Evolutionary conservation across 2,329 filamentous ascomycete genomes (phyloP).

Genomic region (Hypoxylon sp.): DNA sequence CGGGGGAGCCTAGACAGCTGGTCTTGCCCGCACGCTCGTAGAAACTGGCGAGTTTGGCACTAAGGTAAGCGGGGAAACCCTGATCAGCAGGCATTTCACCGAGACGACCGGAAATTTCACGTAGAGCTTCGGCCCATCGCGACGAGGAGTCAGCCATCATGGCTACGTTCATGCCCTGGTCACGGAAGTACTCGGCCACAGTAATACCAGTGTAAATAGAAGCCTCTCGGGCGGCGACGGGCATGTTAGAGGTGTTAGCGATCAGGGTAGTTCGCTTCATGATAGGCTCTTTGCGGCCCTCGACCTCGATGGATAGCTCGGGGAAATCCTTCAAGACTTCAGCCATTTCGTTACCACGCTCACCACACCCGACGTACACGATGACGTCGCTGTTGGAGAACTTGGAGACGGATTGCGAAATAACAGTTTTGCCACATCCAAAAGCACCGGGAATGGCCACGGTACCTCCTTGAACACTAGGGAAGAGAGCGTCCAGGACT

Average conservation of each 20-base stretch:
- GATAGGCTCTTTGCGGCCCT: conserved; percentile 96
- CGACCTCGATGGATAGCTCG: conserved; percentile 93
- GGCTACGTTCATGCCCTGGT: conserved; percentile 96
- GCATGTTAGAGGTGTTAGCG: conserved; percentile 99
- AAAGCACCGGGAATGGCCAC: conserved; percentile 99
- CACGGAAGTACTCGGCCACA: conserved; percentile 95
- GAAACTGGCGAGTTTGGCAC: conserved; percentile 97
- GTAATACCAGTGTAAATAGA: conserved; percentile 99
- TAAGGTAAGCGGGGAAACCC: conserved; percentile 97
- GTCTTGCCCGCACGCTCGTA: conserved; percentile 98
- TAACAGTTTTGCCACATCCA: conserved; percentile 99
- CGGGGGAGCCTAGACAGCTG: conserved; percentile 87
- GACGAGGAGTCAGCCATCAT: conserved; percentile 99
- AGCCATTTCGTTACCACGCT: conserved; percentile 99
- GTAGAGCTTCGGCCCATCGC: conserved; percentile 97
- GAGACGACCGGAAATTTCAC: conserved; percentile 98
- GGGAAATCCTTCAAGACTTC: conserved; percentile 99
- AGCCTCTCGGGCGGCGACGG: conserved; percentile 96
- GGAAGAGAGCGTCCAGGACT: conserved; percentile 96
- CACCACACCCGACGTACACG: conserved; percentile 91
- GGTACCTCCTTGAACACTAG: conserved; percentile 95
- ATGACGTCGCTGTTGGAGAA: conserved; percentile 99
- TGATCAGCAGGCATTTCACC: conserved; percentile 99
- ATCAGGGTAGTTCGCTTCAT: conserved; percentile 99
- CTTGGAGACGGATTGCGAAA: conserved; percentile 98